Percentiles rank a stretch among this genome's conserved stretches.
These are phyloP conservation scores for Tylopilus sp. DNA, from an alignment of 768 basidiomycete genomes.

Conservation along the genomic window DNA sequence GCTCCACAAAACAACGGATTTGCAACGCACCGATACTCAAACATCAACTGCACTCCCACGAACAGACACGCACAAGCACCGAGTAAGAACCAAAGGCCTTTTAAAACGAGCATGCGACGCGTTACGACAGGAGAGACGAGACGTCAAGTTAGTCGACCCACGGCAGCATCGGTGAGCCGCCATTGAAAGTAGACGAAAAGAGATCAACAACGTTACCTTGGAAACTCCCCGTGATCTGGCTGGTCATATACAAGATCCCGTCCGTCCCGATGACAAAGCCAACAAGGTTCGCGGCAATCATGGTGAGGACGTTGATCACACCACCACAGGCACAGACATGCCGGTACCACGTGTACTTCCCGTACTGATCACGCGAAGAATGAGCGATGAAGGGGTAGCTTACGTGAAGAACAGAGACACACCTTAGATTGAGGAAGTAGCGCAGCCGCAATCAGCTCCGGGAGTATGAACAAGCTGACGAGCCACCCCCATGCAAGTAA, in stretches of 20 bases:
- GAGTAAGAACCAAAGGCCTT: conserved; percentile 66
- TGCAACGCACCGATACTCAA: conserved; percentile 79
- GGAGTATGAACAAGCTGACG: conserved; percentile 83
- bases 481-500: conserved; percentile 98
- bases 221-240: conserved; percentile 58
- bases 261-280: conserved; percentile 92
- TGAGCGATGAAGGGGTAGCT: not conserved
- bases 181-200: not conserved
- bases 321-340: conserved; percentile 82
- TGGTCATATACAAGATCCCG: conserved; percentile 64
- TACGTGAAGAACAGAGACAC: conserved; percentile 1
- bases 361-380: conserved; percentile 50
- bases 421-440: conserved; percentile 67
- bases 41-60: conserved; percentile 87
- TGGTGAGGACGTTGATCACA: conserved; percentile 78
- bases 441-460: conserved; percentile 66
- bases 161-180: not conserved
- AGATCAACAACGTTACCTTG: conserved; percentile 45
- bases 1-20: not conserved
- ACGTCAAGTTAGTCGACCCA: not conserved
- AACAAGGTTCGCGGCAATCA: conserved; percentile 91
- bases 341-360: conserved; percentile 70
- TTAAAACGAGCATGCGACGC: not conserved
- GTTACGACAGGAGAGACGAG: not conserved
- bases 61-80: conserved; percentile 65